These are phyloP conservation scores for Taiwanofungus camphoratus DNA, from an alignment of 1,284 basidiomycete species.

Conservation along the genomic window DNA sequence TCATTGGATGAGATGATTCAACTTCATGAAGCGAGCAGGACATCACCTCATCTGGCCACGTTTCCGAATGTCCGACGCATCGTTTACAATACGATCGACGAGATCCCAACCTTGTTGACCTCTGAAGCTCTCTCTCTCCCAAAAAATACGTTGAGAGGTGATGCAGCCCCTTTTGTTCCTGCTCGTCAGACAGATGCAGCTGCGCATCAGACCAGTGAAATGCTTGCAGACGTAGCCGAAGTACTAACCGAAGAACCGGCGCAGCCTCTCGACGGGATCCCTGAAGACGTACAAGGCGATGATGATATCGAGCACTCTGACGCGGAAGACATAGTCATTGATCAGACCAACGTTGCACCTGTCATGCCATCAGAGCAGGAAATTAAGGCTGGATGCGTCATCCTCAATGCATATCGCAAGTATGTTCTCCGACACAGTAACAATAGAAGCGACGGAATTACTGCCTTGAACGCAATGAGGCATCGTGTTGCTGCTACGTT, in stretches of 20 bases:
- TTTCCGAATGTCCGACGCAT: slow-evolving; percentile 26
- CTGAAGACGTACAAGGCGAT: slow-evolving; percentile 8
- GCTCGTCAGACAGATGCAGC: not conserved
- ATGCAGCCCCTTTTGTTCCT: slow-evolving; percentile 20
- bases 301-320: slow-evolving; percentile 21
- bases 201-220: not conserved
- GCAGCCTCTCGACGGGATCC: slow-evolving; percentile 1
- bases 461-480: slow-evolving; percentile 4
- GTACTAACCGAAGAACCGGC: too few species aligned
- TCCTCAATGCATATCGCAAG: slow-evolving; percentile 29
- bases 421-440: slow-evolving; percentile 15
- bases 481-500: not conserved
- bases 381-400: slow-evolving; percentile 23
- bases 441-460: slow-evolving; percentile 3
- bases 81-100: slow-evolving; percentile 26
- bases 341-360: slow-evolving; percentile 7
- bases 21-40: slow-evolving; percentile 20
- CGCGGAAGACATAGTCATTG: slow-evolving; percentile 18
- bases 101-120: slow-evolving; percentile 20
- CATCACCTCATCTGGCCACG: not conserved
- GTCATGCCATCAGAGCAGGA: slow-evolving; percentile 25
- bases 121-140: slow-evolving; percentile 5
- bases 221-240: too few species aligned
- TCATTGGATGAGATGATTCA: slow-evolving; percentile 37
- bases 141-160: slow-evolving; percentile 11